phyloP scores from a whole-genome alignment of 1,284 basidiomycete species.

The Fomitopsis palustris region DNA sequence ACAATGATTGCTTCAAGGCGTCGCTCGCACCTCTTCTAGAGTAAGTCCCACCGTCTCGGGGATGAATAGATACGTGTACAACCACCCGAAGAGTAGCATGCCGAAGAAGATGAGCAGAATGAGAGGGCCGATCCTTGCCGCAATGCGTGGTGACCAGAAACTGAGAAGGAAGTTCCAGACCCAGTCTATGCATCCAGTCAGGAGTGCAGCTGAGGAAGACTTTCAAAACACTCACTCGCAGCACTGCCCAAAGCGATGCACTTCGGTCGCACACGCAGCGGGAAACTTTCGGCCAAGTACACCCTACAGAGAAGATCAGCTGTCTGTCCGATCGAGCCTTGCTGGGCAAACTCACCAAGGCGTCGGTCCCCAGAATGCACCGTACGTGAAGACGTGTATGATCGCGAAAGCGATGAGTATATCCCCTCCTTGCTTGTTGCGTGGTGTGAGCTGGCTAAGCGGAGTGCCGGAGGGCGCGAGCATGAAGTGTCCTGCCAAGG shows the following conservation, averaged over 20 bases:
- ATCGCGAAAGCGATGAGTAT: constrained; percentile 74
- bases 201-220: not conserved
- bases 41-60: constrained; percentile 77
- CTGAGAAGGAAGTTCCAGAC: constrained; percentile 74
- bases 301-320: constrained; percentile 32
- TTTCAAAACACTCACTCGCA: constrained; percentile 33
- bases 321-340: not conserved
- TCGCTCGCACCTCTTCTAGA: constrained; percentile 59
- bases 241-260: constrained; percentile 70
- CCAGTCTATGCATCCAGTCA: constrained; percentile 38
- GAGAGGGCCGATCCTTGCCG: constrained; percentile 65
- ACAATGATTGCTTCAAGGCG: not conserved
- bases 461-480: constrained; percentile 54
- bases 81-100: constrained; percentile 65
- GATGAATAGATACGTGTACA: constrained; percentile 67
- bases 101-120: constrained; percentile 78
- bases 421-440: constrained; percentile 60
- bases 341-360: constrained; percentile 27
- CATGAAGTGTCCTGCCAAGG: constrained; percentile 67
- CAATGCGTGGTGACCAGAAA: constrained; percentile 69
- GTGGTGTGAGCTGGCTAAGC: constrained; percentile 40
- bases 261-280: constrained; percentile 75
- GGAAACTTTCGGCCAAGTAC: constrained; percentile 61
- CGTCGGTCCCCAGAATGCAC: constrained; percentile 71
- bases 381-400: constrained; percentile 71